These are phyloP conservation scores for Wickerhamomyces chambardii DNA, from an alignment of 805 yeast genomes.

Conservation along the genomic window DNA sequence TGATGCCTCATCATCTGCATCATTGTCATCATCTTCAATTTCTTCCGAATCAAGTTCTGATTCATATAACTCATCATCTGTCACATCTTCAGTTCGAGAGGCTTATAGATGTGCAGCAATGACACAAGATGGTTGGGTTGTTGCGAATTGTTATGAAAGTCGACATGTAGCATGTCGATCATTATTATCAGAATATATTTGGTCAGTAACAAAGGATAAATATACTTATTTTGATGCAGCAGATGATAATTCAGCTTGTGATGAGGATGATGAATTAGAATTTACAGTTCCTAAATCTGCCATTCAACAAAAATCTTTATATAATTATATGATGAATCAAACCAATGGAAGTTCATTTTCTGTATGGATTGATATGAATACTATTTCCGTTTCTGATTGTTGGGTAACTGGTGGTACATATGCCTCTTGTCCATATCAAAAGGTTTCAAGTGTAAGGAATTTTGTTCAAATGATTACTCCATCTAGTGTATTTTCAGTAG, in stretches of 20 bases:
- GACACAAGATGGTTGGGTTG: conserved; percentile 43
- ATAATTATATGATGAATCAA: conserved; percentile 9
- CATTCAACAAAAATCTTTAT: conserved; percentile 28
- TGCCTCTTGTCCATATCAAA: conserved; percentile 71
- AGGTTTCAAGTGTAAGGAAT: conserved; percentile 40
- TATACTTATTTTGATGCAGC: conserved; percentile 36
- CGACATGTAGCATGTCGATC: conserved; percentile 50
- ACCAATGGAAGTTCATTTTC: conserved; percentile 21
- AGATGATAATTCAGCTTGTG: conserved; percentile 23
- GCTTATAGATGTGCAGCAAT: conserved; percentile 39
- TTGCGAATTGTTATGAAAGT: conserved; percentile 54
- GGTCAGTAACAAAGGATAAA: conserved; percentile 29
- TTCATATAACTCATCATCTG: conserved; percentile 6
- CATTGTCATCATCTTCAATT: too few relatives aligned
- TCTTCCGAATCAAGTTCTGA: conserved; percentile 1
- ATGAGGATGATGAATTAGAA: conserved; percentile 14
- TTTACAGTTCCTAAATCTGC: conserved; percentile 45
- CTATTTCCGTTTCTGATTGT: conserved; percentile 63
- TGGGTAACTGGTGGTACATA: conserved; percentile 82
- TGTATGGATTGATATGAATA: conserved; percentile 78
- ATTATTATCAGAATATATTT: conserved; percentile 25
- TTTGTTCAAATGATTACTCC: conserved; percentile 62
- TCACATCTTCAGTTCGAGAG: conserved; percentile 5
- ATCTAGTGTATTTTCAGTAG: conserved; percentile 46
- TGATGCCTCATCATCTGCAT: too few relatives aligned